Evolutionary conservation across 305 asterid species (phyloP).

Genomic region (Solanum aculeatissimum): DNA sequence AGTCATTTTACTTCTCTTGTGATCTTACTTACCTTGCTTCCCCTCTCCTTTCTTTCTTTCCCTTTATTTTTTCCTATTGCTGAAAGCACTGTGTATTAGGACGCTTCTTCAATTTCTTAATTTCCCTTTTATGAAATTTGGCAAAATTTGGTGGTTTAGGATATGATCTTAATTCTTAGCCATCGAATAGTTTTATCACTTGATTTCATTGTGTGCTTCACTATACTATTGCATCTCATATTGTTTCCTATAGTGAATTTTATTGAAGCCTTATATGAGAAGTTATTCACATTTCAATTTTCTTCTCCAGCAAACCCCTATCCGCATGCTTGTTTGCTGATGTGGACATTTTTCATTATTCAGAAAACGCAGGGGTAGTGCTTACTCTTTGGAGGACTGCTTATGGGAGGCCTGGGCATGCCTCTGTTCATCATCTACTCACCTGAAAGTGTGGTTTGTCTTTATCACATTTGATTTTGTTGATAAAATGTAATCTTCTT

Average conservation of each 20-base stretch:
- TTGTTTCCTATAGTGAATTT: not conserved
- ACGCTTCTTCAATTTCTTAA: not conserved
- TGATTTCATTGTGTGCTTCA: not conserved
- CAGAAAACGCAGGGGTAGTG: conserved; percentile 48
- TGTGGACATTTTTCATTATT: conserved; percentile 1
- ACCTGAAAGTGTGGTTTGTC: conserved; percentile 67
- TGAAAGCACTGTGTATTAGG: not conserved
- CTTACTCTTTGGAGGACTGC: conserved; percentile 90
- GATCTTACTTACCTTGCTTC: not conserved
- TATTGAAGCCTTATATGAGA: not conserved
- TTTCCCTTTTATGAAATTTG: not conserved
- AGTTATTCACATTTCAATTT: not conserved
- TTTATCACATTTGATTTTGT: conserved; percentile 8
- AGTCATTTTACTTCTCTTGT: not conserved
- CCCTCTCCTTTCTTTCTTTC: not conserved
- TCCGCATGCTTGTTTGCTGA: not conserved
- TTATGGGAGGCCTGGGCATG: conserved; percentile 99
- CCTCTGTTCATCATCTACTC: conserved; percentile 93
- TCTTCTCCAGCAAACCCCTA: not conserved
- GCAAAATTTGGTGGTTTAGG: not conserved
- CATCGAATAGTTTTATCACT: not conserved
- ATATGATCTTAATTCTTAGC: not conserved
- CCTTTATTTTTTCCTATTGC: not conserved
- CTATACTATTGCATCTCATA: not conserved
- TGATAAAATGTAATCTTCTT: conserved; percentile 19